A percentile compares a stretch with the other conserved stretches of the same genome.
Evolutionary conservation across 192 early-diverging fungal genomes (phyloP).

Genomic region (Coemansia sp.): DNA sequence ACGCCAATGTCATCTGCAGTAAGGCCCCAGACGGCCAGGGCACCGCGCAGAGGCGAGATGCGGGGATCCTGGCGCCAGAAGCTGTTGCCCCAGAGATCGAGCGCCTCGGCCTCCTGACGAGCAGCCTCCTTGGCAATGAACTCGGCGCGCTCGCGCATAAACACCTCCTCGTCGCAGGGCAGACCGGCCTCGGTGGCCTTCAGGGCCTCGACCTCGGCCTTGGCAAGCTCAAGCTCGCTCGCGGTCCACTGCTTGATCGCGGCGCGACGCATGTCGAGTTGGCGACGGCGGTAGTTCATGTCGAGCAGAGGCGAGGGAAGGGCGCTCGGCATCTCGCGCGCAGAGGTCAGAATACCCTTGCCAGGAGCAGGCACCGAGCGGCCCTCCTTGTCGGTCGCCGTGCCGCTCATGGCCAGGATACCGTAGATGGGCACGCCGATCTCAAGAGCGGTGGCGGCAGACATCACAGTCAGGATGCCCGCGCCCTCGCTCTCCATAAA

Average conservation of each 20-base stretch:
- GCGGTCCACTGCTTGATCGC: constrained; percentile 32
- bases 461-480: constrained; percentile 89
- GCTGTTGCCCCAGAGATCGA: constrained; percentile 43
- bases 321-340: constrained; percentile 52
- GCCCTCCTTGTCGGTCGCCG: constrained; percentile 94
- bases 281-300: too few relatives aligned
- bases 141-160: constrained; percentile 29
- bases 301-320: constrained; percentile 64
- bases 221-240: constrained; percentile 29
- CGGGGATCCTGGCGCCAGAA: constrained; percentile 70
- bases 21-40: constrained; percentile 83
- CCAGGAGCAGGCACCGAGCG: constrained; percentile 95
- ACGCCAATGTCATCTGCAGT: constrained; percentile 89
- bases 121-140: constrained; percentile 63
- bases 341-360: constrained; percentile 73
- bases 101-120: constrained; percentile 78
- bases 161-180: constrained; percentile 52
- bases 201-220: constrained; percentile 32
- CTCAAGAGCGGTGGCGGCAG: constrained; percentile 79
- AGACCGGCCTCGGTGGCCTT: constrained; percentile 23
- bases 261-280: constrained; percentile 40
- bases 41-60: constrained; percentile 82
- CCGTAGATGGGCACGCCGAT: constrained; percentile 92
- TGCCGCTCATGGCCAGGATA: constrained; percentile 81
- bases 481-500: constrained; percentile 97